Conservation (phyloP, 768 basidiomycete genomes). For the Porphyrellus cyaneotinctus region DNA sequence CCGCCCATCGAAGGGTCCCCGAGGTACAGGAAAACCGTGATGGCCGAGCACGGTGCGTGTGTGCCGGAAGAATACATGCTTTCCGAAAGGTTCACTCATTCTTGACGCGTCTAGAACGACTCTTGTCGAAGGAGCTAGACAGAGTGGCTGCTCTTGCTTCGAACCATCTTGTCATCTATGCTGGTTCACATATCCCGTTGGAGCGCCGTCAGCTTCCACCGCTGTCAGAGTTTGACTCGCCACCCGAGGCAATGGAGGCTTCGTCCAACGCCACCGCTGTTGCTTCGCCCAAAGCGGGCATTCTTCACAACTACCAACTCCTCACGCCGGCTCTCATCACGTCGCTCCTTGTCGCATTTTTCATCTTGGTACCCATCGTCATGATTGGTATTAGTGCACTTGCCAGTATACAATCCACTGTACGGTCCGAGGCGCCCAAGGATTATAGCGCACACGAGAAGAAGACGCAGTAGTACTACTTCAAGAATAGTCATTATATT, state of each 20-base stretch:
- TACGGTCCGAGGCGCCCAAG: slow-evolving; percentile 60
- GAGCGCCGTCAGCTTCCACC: slow-evolving; percentile 39
- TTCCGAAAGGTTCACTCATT: not conserved
- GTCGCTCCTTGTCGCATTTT: slow-evolving; percentile 57
- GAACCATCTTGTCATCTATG: slow-evolving; percentile 62
- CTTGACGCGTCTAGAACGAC: slow-evolving; percentile 34
- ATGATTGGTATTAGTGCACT: slow-evolving; percentile 62
- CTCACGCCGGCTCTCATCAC: slow-evolving; percentile 74
- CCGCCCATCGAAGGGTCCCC: slow-evolving; percentile 44
- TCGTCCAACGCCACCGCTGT: slow-evolving; percentile 30
- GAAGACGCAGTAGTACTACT: slow-evolving; percentile 60
- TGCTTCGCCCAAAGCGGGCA: slow-evolving; percentile 45
- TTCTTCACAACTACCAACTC: slow-evolving; percentile 71
- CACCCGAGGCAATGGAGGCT: slow-evolving; percentile 16
- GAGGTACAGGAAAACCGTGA: slow-evolving; percentile 41
- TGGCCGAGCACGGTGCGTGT: slow-evolving; percentile 54
- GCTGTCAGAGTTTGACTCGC: slow-evolving; percentile 29
- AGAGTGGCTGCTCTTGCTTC: slow-evolving; percentile 47
- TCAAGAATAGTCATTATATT: slow-evolving; percentile 18
- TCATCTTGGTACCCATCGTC: slow-evolving; percentile 64
- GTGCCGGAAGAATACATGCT: not conserved
- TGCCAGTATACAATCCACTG: slow-evolving; percentile 68
- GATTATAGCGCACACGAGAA: slow-evolving; percentile 65
- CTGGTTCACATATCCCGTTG: slow-evolving; percentile 46
- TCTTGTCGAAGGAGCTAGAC: slow-evolving; percentile 47